Base-by-base conservation (phyloP, 2,329 filamentous ascomycete genomes). In the Sclerotinia nivalis region DNA sequence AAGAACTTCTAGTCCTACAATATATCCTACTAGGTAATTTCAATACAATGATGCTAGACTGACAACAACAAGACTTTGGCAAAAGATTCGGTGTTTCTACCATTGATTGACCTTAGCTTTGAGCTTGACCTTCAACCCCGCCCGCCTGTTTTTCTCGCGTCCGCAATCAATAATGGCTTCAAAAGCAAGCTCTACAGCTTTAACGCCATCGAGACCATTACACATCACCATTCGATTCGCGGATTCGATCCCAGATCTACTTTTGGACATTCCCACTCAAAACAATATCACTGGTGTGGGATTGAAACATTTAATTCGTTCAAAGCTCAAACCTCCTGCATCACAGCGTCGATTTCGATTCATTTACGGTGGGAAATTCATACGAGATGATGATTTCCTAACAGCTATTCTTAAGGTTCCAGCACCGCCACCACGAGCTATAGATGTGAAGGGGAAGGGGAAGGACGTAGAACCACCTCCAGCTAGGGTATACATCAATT, bases 201-300 rank as follows among this genome's bases (percentile, higher is more conserved):
- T 15, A 18, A 18, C 52, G 55, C 47, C 22, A 31, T 68, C 65
- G 25, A 68, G 31, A 37, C 55, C 85, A 47, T 84, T 97, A 69
- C 89, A 91, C 76, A 85, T 98, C 59, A 95, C 92, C 50, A 90
- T 98, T 79, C 93, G 95, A 80, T 98, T 99, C 86, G 93, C 93
- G 67, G 89, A 90, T 71, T 89, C 93, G 1, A 86, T 95, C 70
- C 90, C 93, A 22, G 96, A 98, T 79, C 87, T 97, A 52, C 86
- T 90, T 54, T 87, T 98, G 71, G 89, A 93, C 76, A 88, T 98
- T 77, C 80, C 88, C 62, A 82, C 84, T 8, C 92, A 94, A 0
- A 80, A 84, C 61, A 84, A 84, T 45, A 93, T 91, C 15, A 93
- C 93, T 55, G 87, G 93, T 68, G 86, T 93, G 69, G 88, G 90